Evolutionary conservation across 768 basidiomycete species (phyloP).

Genomic region (Termitomyces sp.): DNA sequence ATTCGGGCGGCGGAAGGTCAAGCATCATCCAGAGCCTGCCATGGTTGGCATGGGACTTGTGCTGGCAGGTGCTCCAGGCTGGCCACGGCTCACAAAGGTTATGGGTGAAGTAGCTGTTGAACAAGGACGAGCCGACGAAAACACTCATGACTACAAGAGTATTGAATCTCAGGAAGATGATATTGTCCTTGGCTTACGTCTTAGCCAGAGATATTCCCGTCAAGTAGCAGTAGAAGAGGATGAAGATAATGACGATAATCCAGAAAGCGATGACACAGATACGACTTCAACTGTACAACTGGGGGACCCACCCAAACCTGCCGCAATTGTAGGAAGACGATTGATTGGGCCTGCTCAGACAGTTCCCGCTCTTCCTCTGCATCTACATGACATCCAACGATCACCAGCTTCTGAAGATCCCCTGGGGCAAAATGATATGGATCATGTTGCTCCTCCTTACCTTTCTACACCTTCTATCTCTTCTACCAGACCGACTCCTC

Average conservation of each 20-base stretch:
- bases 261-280: slow-evolving; percentile 24
- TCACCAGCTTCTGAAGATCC: slow-evolving; percentile 69
- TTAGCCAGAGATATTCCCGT: slow-evolving; percentile 13
- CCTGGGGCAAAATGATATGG: slow-evolving; percentile 59
- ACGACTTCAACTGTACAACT: slow-evolving; percentile 9
- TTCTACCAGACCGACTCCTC: slow-evolving; percentile 37
- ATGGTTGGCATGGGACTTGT: slow-evolving; percentile 83
- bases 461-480: slow-evolving; percentile 72
- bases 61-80: slow-evolving; percentile 68
- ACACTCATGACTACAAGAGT: slow-evolving; percentile 43
- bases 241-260: slow-evolving; percentile 37
- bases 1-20: slow-evolving; percentile 59
- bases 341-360: slow-evolving; percentile 68
- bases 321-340: slow-evolving; percentile 31
- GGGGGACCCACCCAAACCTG: slow-evolving; percentile 13
- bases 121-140: slow-evolving; percentile 77
- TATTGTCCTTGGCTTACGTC: slow-evolving; percentile 21
- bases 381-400: slow-evolving; percentile 44
- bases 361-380: slow-evolving; percentile 65
- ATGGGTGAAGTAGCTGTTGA: slow-evolving; percentile 84
- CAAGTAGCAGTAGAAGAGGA: slow-evolving; percentile 28
- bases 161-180: slow-evolving; percentile 44
- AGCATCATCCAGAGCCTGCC: slow-evolving; percentile 65
- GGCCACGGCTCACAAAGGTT: slow-evolving; percentile 69
- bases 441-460: slow-evolving; percentile 41